Conservation (phyloP, 768 basidiomycete genomes). For the Leccinum imitatum region DNA sequence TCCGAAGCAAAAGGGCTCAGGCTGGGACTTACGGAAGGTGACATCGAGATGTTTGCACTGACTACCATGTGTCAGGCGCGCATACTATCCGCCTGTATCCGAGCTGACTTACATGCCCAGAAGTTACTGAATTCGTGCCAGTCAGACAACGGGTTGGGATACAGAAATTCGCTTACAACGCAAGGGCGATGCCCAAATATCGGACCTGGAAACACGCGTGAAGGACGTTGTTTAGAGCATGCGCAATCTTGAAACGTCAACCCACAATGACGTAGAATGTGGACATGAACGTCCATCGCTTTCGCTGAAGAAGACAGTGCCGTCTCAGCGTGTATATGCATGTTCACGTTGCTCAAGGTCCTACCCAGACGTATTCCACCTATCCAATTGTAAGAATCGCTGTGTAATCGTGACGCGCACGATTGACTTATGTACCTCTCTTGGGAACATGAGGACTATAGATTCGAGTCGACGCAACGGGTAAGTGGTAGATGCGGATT, state of each 20-base stretch:
- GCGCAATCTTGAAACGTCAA: neutral
- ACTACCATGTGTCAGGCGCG: neutral
- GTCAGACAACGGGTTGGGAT: neutral
- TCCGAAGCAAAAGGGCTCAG: neutral
- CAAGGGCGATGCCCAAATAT: slow-evolving; percentile 18
- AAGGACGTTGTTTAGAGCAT: neutral
- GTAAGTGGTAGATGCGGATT: neutral
- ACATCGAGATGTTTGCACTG: too few species aligned
- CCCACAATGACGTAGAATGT: slow-evolving; percentile 19
- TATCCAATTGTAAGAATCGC: slow-evolving; percentile 2
- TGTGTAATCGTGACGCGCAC: neutral
- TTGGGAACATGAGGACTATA: slow-evolving; percentile 20
- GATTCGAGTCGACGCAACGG: neutral
- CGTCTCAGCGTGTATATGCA: neutral
- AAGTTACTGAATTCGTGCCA: slow-evolving; percentile 2
- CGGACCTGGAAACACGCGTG: slow-evolving; percentile 7
- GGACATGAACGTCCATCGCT: slow-evolving; percentile 14
- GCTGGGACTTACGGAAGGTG: too few species aligned
- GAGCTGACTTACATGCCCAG: slow-evolving; percentile 14
- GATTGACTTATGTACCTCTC: slow-evolving; percentile 18
- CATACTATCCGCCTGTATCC: neutral
- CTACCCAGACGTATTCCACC: slow-evolving; percentile 23
- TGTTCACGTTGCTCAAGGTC: neutral
- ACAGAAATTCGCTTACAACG: slow-evolving; percentile 10
- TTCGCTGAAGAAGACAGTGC: slow-evolving; percentile 2